Evolutionary conservation across 352 stramenopile genomes (phyloP), one percentile per base, ranked within the genome.

Genomic region (Globisporangium abappressorium): DNA sequence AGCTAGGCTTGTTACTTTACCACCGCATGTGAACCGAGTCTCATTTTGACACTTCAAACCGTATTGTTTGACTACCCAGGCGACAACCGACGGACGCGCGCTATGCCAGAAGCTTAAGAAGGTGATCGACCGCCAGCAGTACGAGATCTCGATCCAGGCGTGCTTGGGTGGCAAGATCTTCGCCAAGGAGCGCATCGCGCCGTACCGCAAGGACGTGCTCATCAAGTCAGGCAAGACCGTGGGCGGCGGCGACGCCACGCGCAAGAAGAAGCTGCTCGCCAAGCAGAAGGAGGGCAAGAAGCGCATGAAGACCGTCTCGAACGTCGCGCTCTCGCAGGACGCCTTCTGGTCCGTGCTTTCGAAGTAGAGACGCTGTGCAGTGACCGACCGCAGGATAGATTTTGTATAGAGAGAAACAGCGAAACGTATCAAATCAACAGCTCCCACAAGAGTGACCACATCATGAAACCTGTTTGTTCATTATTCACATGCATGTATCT

Each of bases 241-340:
- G 18, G 97, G 97, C 54, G 97, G 97, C 30, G 97, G 97, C 9
- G 98, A 99, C 73, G 85, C 95, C 51, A 98, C 95, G 57, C 83
- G 98, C 58, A 99, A 99, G 78, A 98, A 98, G 70, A 99, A 99
- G 72, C 84, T 99, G 34, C 76, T 99, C 14, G 97, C 99, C 70
- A 99, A 99, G 81, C 98, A 99, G 77, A 99, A 99, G 76, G 82
- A 97, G 64, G 98, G 98, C 68, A 99, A 99, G 84, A 97, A 98
- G 66, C 93, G 94, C 64, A 96, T 98, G 80, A 98, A 99, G 80
- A 97, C 93, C 15, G 89, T 98, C 55, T 94, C 97, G 8, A 98
- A 98, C 68, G 97, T 99, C 4, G 84, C 96, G 70, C 84, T 99
- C 47, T 98, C 90, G 58, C 98, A 99, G 78, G 97, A 97, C 63